A percentile compares a stretch with the other conserved stretches of the same genome.
Evolutionary conservation across 495 filamentous ascomycete genomes (phyloP).

Genomic region (Eremomyces bilateralis): DNA sequence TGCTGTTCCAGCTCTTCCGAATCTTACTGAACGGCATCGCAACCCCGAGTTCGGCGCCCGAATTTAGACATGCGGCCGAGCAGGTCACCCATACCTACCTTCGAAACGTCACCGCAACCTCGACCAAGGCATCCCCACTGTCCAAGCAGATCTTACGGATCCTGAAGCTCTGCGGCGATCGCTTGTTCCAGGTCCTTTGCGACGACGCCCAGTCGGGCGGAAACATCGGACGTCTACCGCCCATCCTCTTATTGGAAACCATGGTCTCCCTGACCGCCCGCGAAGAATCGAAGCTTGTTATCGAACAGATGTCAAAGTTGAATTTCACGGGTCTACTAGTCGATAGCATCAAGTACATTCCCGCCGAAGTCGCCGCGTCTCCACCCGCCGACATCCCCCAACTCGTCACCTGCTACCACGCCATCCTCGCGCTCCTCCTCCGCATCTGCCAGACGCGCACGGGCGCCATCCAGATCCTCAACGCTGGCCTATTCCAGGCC

Average conservation of each 20-base stretch:
- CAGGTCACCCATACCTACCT: conserved; percentile 73
- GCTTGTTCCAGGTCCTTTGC: conserved; percentile 64
- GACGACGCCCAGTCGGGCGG: conserved; percentile 84
- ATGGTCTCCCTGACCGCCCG: conserved; percentile 42
- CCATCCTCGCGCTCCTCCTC: conserved; percentile 63
- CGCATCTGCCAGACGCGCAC: conserved; percentile 56
- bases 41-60: conserved; percentile 41
- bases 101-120: conserved; percentile 39
- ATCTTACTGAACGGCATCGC: conserved; percentile 53
- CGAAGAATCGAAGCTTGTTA: conserved; percentile 42
- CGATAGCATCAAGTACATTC: conserved; percentile 54
- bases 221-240: conserved; percentile 56
- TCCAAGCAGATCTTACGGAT: conserved; percentile 45
- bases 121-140: conserved; percentile 21
- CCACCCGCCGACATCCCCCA: conserved; percentile 20
- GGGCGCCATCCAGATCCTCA: conserved; percentile 63
- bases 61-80: conserved; percentile 65
- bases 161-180: conserved; percentile 54
- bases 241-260: conserved; percentile 54
- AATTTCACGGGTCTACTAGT: conserved; percentile 83
- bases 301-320: conserved; percentile 57
- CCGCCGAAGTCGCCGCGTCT: conserved; percentile 36
- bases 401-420: conserved; percentile 36
- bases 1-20: conserved; percentile 79
- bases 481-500: conserved; percentile 70